Percentiles rank a stretch among this genome's conserved stretches.
These are phyloP conservation scores for Xylaria curta DNA, from an alignment of 495 filamentous ascomycete species.

Conservation along the genomic window DNA sequence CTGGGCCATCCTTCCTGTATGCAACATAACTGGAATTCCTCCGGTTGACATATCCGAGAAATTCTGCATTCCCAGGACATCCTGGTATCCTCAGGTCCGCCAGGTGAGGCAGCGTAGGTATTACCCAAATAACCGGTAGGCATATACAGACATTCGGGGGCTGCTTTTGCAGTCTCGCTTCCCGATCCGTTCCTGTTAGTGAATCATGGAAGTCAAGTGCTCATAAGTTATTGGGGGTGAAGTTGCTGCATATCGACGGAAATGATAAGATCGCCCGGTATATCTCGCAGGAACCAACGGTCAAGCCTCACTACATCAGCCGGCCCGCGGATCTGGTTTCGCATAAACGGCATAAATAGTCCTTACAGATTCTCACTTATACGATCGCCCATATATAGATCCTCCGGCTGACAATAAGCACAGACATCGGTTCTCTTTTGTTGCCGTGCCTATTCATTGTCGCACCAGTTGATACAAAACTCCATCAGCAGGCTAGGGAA, in stretches of 20 bases:
- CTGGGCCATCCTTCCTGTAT: conserved; percentile 10
- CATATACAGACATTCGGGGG: not conserved
- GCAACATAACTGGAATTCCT: conserved; percentile 12
- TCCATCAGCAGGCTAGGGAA: not conserved
- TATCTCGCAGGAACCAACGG: conserved; percentile 16
- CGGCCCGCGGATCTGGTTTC: conserved; percentile 18
- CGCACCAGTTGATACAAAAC: not conserved
- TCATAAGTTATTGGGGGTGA: not conserved
- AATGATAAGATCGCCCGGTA: conserved; percentile 26
- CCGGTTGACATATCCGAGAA: conserved; percentile 22
- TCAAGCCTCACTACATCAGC: conserved; percentile 22
- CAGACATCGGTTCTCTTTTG: not conserved
- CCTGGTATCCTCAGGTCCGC: not conserved
- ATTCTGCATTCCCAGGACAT: not conserved
- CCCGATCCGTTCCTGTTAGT: not conserved
- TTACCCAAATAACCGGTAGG: not conserved
- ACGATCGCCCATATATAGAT: conserved; percentile 15
- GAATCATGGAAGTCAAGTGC: not conserved
- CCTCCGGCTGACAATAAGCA: not conserved
- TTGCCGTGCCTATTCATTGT: not conserved
- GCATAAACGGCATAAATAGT: conserved; percentile 11
- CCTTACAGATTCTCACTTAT: not conserved
- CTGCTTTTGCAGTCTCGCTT: not conserved
- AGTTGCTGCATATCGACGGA: conserved; percentile 10
- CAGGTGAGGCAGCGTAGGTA: not conserved